Evolutionary conservation across 2,329 filamentous ascomycete genomes (phyloP), one percentile per base, ranked within the genome.

Genomic region (Sclerotinia subarctica): DNA sequence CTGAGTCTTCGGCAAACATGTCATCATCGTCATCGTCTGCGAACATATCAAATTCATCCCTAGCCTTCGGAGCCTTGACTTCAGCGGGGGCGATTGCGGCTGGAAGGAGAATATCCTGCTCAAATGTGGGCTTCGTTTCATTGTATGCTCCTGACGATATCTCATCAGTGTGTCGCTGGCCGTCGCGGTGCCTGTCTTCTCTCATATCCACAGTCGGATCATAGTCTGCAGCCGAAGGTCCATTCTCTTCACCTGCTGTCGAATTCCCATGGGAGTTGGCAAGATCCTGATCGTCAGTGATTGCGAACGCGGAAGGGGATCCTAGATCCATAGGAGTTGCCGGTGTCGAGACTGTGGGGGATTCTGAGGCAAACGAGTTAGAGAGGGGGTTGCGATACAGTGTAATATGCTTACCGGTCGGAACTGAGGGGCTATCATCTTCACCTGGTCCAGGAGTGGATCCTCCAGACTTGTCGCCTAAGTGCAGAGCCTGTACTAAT

Each of bases 141-240:
- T 86, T 84, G 73, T 89, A 88, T 35, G 83, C 81, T 63, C 81
- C 80, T 21, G 86, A 83, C 4, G 82, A 79, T 63, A 86, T 75
- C 51, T 86, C 84, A 68, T 86, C 85, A 64, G 84, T 84, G 69
- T 87, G 83, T 69, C 88, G 85, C 73, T 87, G 83, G 72, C 89
- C 88, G 74, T 91, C 88, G 68, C 90, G 87, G 69, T 87, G 84
- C 74, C 88, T 87, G 73, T 97, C 93, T 78, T 96, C 92, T 77
- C 90, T 84, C 91, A 94, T 95, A 76, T 97, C 94, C 73, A 89
- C 83, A 1, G 89, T 95, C 1, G 94, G 94, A 76, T 97, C 92
- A 77, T 97, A 97, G 78, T 97, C 92, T 69, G 93, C 93, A 57
- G 94, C 94, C n/a, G 93, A 97, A 7, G 92, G 91, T 8, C 90